Conservation (phyloP, 352 stramenopile genomes). For the Pythium dissotocum region DNA sequence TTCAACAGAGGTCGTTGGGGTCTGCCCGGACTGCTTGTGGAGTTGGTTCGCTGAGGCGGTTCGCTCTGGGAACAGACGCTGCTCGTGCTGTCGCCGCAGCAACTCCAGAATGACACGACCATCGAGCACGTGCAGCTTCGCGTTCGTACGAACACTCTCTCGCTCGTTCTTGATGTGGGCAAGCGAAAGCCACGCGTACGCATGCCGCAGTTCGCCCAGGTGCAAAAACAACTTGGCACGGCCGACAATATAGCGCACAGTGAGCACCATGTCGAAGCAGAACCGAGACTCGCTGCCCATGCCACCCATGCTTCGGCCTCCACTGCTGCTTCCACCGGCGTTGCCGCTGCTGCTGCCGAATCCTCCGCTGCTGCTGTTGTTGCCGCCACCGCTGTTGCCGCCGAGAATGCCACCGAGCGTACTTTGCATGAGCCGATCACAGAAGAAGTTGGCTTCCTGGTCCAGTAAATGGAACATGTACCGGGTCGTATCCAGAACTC, state of each 20-base stretch:
- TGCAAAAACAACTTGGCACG: slow-evolving; percentile 68
- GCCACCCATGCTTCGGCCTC: slow-evolving; percentile 55
- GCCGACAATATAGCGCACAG: slow-evolving; percentile 66
- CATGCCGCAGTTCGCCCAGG: slow-evolving; percentile 49
- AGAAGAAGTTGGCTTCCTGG: slow-evolving; percentile 74
- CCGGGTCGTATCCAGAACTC: slow-evolving; percentile 71
- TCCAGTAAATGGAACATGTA: slow-evolving; percentile 78
- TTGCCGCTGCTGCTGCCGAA: slow-evolving; percentile 58
- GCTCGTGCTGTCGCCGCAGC: slow-evolving; percentile 58
- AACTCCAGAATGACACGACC: slow-evolving; percentile 59
- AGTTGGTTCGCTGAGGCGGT: slow-evolving; percentile 15
- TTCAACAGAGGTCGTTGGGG: slow-evolving; percentile 33
- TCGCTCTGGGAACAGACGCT: slow-evolving; percentile 28
- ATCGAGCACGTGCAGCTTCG: slow-evolving; percentile 70
- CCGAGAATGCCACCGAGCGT: slow-evolving; percentile 54
- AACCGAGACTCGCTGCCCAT: slow-evolving; percentile 78
- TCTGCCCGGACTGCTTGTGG: slow-evolving; percentile 14
- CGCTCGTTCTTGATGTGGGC: slow-evolving; percentile 76
- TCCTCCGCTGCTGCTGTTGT: slow-evolving; percentile 58
- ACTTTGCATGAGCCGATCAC: slow-evolving; percentile 59
- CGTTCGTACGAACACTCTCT: slow-evolving; percentile 65
- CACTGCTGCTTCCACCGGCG: slow-evolving; percentile 61
- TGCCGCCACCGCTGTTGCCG: slow-evolving; percentile 46
- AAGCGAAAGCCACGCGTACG: slow-evolving; percentile 73
- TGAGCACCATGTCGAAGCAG: slow-evolving; percentile 83